Base-by-base conservation (phyloP, 495 filamentous ascomycete genomes). In the Hyaloscypha finlandica region DNA sequence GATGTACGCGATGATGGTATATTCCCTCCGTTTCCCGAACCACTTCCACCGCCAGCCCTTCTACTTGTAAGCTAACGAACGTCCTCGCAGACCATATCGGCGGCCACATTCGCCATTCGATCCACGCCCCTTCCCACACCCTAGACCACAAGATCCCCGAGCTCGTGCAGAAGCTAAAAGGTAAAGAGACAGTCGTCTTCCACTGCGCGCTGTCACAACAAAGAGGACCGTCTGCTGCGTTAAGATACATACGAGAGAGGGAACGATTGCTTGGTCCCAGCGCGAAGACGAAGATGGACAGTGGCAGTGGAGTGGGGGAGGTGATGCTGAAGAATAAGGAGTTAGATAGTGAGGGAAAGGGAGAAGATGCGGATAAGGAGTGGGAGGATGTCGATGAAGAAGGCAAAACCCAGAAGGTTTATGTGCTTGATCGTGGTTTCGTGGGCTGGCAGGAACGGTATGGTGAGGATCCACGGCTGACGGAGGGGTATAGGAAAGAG, bases 161-260 rank as follows among this genome's bases (percentile, higher is more conserved):
- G 68, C 86, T 99, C 32, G 84, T 96, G 4, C 89, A 91, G 60
- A 88, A 85, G 62, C 85, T 97, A 35, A 77, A 88, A 66, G 88
- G 90, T 74, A 92, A 91, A 73, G 84, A 96, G 53, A 88, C 83
- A 51, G 92, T 99, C 29, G 86, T 99, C 20, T 99, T 99, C 76
- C 96, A 99, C 78, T 99, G 95, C 78, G 90, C 91, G n/a, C 80
- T 98, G 35, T 92, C 89, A 69, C 95, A 98, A 80, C 90, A 95
- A 78, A 85, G 95, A 4, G 91, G 91, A 0, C 91, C 91, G 2
- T 77, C 77, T 32, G 90, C 91, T 45, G 92, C 91, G 12, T 71
- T 90, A 64, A 71, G 79, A 73, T 94, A 94, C 73, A 68, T 92
- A 67, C 79, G 88, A 29, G 89, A 90, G 77, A 81, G 85, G 61